Conservation (phyloP, 352 stramenopile species). For the Phytopythium kandeliae region DNA sequence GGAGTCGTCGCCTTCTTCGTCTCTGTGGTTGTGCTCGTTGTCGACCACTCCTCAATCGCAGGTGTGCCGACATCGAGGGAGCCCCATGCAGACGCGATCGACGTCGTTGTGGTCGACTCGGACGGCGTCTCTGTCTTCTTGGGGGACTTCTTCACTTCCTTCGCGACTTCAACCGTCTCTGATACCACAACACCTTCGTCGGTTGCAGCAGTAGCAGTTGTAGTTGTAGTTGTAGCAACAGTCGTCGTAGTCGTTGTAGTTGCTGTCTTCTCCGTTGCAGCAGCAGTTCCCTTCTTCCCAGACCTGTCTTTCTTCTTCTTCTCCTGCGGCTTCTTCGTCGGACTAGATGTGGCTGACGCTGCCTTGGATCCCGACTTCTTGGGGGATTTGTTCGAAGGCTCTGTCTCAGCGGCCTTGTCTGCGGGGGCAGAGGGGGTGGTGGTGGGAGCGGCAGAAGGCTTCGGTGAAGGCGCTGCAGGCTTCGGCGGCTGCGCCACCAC, state of each 20-base stretch:
- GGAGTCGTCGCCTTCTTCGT: slow-evolving; percentile 45
- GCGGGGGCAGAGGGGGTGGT: background rate
- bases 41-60: slow-evolving; percentile 60
- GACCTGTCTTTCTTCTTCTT: slow-evolving; percentile 36
- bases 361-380: background rate
- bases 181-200: slow-evolving; percentile 14
- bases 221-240: slow-evolving; percentile 5
- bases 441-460: background rate
- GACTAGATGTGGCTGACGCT: slow-evolving; percentile 14
- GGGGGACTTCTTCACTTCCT: slow-evolving; percentile 24
- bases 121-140: slow-evolving; percentile 19
- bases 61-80: slow-evolving; percentile 59
- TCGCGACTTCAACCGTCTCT: slow-evolving; percentile 17
- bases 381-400: background rate
- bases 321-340: slow-evolving; percentile 41
- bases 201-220: background rate
- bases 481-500: slow-evolving; percentile 21
- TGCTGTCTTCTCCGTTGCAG: background rate
- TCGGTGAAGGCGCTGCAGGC: slow-evolving; percentile 10
- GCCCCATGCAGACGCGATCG: slow-evolving; percentile 52
- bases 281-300: slow-evolving; percentile 12
- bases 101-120: slow-evolving; percentile 18
- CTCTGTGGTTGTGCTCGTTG: slow-evolving; percentile 32
- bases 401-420: slow-evolving; percentile 1
- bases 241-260: slow-evolving; percentile 1